Conservation (phyloP, 2,329 filamentous ascomycete genomes). For the Colletotrichum tropicicola region DNA sequence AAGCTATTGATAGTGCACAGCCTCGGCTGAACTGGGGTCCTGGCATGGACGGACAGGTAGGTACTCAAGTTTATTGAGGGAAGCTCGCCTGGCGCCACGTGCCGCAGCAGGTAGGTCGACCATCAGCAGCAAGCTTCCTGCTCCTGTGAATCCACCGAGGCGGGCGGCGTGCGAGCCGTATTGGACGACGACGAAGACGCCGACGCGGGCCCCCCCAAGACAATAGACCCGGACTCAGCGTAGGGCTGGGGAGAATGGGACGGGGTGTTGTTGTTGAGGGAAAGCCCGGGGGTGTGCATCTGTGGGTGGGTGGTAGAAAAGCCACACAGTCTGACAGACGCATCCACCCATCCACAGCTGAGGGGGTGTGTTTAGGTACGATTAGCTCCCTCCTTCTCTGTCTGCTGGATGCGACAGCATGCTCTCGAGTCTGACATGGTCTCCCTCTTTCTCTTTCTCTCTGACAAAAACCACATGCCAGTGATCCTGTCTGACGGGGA, state of each 20-base stretch:
- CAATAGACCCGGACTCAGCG: neutral
- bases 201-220: neutral
- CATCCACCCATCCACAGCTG: slow-evolving; percentile 2
- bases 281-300: neutral
- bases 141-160: neutral
- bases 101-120: neutral
- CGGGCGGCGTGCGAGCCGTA: slow-evolving; percentile 1
- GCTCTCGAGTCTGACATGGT: slow-evolving; percentile 6
- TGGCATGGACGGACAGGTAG: neutral
- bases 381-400: neutral
- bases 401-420: neutral
- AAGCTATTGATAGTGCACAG: slow-evolving; percentile 25
- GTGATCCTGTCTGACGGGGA: slow-evolving; percentile 17
- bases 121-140: neutral
- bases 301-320: neutral
- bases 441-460: neutral
- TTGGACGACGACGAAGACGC: neutral
- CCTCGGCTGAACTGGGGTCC: slow-evolving; percentile 7
- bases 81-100: slow-evolving; percentile 16
- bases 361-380: slow-evolving; percentile 17
- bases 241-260: neutral
- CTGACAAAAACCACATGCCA: slow-evolving; percentile 2
- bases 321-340: slow-evolving; percentile 18
- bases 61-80: neutral
- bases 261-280: neutral